These are phyloP conservation scores for Suhomyces xylopsoci DNA, from an alignment of 805 yeast genomes.

Conservation along the genomic window DNA sequence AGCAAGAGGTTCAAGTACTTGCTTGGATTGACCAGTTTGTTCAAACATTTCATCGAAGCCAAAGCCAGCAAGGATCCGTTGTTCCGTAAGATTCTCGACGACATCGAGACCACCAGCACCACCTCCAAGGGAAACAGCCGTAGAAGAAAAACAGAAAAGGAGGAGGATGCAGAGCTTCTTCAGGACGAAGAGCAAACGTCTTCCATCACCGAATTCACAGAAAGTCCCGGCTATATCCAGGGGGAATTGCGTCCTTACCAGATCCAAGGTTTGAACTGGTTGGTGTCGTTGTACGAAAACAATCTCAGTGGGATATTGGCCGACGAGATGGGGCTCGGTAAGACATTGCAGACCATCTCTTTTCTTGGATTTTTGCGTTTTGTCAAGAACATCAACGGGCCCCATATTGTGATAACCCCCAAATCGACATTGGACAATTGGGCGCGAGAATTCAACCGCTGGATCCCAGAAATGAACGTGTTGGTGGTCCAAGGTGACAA, in stretches of 20 bases:
- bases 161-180: conserved; percentile 74
- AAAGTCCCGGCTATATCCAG: conserved; percentile 48
- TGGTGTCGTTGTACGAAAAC: conserved; percentile 64
- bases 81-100: conserved; percentile 51
- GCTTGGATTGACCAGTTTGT: conserved; percentile 61
- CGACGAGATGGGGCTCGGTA: conserved; percentile 85
- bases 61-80: conserved; percentile 61
- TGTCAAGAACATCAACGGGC: conserved; percentile 59
- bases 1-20: conserved; percentile 66
- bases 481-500: conserved; percentile 74
- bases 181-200: conserved; percentile 44
- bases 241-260: conserved; percentile 73
- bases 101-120: conserved; percentile 21
- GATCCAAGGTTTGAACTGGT: conserved; percentile 79
- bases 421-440: conserved; percentile 80
- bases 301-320: conserved; percentile 74
- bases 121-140: conserved; percentile 24
- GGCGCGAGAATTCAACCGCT: conserved; percentile 69
- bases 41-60: conserved; percentile 63
- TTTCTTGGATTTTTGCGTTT: conserved; percentile 70
- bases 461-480: conserved; percentile 79
- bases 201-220: conserved; percentile 46
- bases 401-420: conserved; percentile 74
- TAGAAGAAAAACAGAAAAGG: conserved; percentile 70
- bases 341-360: conserved; percentile 76